Conservation (phyloP, 1,284 basidiomycete genomes). For the Erythrobasidium hasegawianum region DNA sequence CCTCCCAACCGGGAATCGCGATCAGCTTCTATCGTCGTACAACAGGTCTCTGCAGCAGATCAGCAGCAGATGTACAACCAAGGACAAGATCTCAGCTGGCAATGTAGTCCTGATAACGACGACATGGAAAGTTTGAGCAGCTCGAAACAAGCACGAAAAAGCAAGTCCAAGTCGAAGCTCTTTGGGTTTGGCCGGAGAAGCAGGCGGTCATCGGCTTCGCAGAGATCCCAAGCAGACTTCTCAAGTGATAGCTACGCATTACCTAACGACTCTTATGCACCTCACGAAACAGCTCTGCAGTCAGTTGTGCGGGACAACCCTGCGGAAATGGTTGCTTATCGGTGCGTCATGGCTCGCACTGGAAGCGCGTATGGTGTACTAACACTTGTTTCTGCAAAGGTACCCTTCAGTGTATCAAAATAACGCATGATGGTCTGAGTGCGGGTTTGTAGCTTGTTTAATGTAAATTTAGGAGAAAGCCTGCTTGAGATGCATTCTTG, state of each 20-base stretch:
- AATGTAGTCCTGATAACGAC: conserved; percentile 15
- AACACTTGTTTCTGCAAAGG: no score
- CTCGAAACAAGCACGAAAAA: conserved; percentile 15
- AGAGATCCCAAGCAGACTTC: neutral
- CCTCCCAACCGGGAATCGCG: conserved; percentile 1
- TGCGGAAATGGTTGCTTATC: conserved; percentile 24
- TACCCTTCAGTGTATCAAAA: no score
- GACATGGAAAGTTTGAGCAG: conserved; percentile 12
- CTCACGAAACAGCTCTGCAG: conserved; percentile 25
- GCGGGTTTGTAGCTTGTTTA: no score
- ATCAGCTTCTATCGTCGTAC: neutral
- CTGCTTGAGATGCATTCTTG: no score
- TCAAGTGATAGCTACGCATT: neutral
- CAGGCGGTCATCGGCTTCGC: conserved; percentile 1
- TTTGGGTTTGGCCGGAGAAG: conserved; percentile 30
- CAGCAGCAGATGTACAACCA: neutral
- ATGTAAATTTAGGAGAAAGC: no score
- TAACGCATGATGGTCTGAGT: no score
- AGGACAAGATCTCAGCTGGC: conserved; percentile 2
- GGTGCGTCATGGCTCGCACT: no score
- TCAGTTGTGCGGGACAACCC: conserved; percentile 24
- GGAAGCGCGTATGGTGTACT: no score
- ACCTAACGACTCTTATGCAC: conserved; percentile 8
- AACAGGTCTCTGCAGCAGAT: neutral
- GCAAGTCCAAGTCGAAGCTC: conserved; percentile 18